A percentile compares a stretch with the other conserved stretches of the same genome.
Evolutionary conservation across 306 rosid genomes (phyloP).

Genomic region (Quercus gilva): DNA sequence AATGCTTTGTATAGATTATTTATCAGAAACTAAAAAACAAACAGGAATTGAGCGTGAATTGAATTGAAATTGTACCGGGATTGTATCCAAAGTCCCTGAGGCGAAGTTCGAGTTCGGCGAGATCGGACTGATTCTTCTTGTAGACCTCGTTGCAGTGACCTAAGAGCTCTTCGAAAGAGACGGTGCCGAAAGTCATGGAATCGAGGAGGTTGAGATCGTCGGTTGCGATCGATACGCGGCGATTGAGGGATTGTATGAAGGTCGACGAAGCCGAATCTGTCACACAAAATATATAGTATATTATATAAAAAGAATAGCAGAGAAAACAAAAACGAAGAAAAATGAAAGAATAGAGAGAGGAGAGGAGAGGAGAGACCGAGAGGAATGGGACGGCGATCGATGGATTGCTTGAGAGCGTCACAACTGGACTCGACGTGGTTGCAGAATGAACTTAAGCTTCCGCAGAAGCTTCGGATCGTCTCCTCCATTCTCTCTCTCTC

Average conservation of each 20-base stretch:
- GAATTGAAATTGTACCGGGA: constrained; percentile 34
- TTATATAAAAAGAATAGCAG: too few species aligned
- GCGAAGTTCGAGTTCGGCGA: constrained; percentile 46
- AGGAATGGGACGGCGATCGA: constrained; percentile 83
- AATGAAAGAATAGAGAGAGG: neutral
- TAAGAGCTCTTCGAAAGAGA: constrained; percentile 82
- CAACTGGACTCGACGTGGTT: constrained; percentile 67
- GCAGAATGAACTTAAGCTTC: constrained; percentile 57
- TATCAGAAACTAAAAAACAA: neutral
- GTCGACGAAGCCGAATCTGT: constrained; percentile 83
- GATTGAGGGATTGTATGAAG: constrained; percentile 71
- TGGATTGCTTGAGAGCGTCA: constrained; percentile 72
- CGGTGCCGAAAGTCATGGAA: constrained; percentile 72
- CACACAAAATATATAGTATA: neutral
- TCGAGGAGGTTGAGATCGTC: constrained; percentile 70
- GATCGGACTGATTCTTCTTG: constrained; percentile 61
- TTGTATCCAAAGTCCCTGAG: constrained; percentile 49
- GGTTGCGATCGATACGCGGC: constrained; percentile 56
- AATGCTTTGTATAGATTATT: neutral
- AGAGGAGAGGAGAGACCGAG: constrained; percentile 44
- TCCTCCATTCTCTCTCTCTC: constrained; percentile 45
- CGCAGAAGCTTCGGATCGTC: constrained; percentile 54
- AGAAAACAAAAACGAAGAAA: neutral
- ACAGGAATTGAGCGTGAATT: neutral
- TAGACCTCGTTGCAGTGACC: constrained; percentile 83